phyloP scores from a whole-genome alignment of 2,329 filamentous ascomycete species.

The Calonectria pseudoreteaudii region DNA sequence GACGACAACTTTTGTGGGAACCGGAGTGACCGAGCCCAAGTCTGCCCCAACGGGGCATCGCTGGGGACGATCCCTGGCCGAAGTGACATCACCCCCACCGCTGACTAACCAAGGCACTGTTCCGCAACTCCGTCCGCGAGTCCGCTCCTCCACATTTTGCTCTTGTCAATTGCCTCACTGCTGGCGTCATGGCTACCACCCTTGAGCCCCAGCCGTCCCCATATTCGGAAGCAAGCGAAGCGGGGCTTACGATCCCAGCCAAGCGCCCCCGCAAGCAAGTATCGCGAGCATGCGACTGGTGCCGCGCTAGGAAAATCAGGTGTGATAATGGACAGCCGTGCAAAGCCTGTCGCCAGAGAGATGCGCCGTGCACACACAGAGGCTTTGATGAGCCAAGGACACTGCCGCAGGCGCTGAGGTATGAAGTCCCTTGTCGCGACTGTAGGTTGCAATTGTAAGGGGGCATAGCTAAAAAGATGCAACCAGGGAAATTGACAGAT shows the following conservation, averaged over 20 bases:
- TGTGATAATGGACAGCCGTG: conserved; percentile 54
- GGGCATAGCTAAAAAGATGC: neutral
- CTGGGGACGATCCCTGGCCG: neutral
- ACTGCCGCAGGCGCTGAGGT: conserved; percentile 36
- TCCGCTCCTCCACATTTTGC: neutral
- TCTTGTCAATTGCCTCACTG: neutral
- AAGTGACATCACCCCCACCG: neutral
- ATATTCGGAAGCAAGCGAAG: neutral
- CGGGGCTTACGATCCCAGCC: neutral
- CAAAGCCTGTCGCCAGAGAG: conserved; percentile 48
- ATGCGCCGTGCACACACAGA: conserved; percentile 46
- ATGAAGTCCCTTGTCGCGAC: neutral
- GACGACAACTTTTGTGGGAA: neutral
- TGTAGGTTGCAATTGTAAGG: too few species aligned
- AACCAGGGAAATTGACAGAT: conserved; percentile 48
- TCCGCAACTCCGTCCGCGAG: conserved; percentile 5
- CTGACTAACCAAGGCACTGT: neutral
- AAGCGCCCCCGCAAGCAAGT: conserved; percentile 36
- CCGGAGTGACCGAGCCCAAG: neutral
- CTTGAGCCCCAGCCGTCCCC: neutral
- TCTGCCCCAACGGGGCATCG: neutral
- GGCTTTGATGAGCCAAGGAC: conserved; percentile 46
- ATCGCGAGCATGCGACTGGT: conserved; percentile 51
- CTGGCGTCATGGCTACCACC: neutral
- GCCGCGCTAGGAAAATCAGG: conserved; percentile 51